Conservation (phyloP, 106 monocot species). For the Apostasia shenzhenica region DNA sequence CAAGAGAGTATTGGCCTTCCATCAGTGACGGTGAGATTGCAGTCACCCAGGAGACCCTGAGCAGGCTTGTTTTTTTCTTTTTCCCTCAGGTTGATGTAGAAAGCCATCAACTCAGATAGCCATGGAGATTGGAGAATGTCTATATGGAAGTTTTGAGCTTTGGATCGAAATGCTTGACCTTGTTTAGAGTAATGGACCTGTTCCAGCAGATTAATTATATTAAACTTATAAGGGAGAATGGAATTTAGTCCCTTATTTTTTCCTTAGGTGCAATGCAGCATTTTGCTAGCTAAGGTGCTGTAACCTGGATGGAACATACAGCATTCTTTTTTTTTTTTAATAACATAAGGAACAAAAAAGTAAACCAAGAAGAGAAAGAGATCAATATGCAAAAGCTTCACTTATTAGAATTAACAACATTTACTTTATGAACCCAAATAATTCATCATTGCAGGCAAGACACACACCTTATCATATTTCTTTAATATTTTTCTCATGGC, state of each 20-base stretch:
- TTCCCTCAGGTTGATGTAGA: conserved; percentile 60
- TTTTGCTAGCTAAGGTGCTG: no score
- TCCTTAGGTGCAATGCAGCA: no score
- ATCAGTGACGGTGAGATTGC: conserved; percentile 40
- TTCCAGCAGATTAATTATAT: background rate
- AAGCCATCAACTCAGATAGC: conserved; percentile 81
- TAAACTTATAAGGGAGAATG: background rate
- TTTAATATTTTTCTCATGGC: conserved; percentile 87
- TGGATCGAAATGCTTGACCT: conserved; percentile 65
- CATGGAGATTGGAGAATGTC: conserved; percentile 93
- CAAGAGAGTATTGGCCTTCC: conserved; percentile 58
- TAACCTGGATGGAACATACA: no score
- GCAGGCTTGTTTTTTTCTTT: conserved; percentile 10
- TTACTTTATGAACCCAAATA: background rate
- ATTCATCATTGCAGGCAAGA: background rate
- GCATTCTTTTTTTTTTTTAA: no score
- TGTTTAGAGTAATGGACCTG: conserved; percentile 86
- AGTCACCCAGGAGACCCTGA: conserved; percentile 49
- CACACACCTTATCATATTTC: conserved; percentile 85
- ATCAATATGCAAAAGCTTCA: background rate
- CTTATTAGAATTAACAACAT: background rate
- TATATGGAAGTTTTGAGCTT: conserved; percentile 63
- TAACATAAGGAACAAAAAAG: background rate
- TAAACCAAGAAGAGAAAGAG: background rate
- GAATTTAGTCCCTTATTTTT: no score